Evolutionary conservation across 805 yeast genomes (phyloP).

Genomic region (Zygosaccharomyces rouxii): DNA sequence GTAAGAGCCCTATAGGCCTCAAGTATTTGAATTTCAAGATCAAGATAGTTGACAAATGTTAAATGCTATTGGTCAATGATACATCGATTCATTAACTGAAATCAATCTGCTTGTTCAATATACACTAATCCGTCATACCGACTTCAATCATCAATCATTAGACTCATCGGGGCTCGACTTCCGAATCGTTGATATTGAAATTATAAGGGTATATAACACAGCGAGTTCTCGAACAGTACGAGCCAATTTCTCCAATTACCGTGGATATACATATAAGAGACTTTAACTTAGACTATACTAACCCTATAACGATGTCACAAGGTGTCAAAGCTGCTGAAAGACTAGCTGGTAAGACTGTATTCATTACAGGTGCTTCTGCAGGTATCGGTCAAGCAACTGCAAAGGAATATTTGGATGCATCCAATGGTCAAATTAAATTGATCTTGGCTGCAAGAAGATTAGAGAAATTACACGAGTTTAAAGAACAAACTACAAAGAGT

Average conservation of each 20-base stretch:
- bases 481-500: conserved; percentile 42
- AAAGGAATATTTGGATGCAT: conserved; percentile 69
- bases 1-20: too few relatives aligned
- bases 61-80: too few relatives aligned
- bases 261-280: not conserved
- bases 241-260: too few relatives aligned
- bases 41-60: too few relatives aligned
- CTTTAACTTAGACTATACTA: not conserved
- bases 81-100: too few relatives aligned
- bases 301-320: conserved; percentile 47
- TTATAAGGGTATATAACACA: not conserved
- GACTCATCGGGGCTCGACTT: not conserved
- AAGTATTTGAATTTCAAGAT: too few relatives aligned
- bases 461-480: conserved; percentile 51
- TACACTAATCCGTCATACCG: not conserved
- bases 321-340: conserved; percentile 75
- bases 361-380: conserved; percentile 95
- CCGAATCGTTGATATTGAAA: not conserved
- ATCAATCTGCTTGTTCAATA: not conserved
- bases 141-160: not conserved
- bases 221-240: not conserved
- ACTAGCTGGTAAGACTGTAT: conserved; percentile 68
- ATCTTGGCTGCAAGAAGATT: conserved; percentile 75
- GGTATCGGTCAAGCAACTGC: conserved; percentile 96
- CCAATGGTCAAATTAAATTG: conserved; percentile 65